These are phyloP conservation scores for Pinus tabuliformis DNA, from an alignment of 75 land plant genomes.

Conservation along the genomic window DNA sequence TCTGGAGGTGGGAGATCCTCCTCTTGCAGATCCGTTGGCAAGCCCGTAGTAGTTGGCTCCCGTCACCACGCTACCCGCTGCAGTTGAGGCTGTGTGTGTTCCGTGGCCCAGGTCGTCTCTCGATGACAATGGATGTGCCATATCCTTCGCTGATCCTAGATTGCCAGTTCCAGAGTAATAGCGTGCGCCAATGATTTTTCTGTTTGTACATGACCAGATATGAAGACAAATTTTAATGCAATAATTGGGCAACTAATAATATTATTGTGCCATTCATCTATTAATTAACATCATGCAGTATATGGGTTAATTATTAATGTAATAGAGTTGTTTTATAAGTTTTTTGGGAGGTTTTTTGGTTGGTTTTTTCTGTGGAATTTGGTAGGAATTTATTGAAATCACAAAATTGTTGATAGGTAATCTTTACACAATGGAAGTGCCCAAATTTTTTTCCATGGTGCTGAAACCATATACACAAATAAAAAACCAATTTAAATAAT, in stretches of 20 bases:
- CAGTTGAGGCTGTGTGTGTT: constrained; percentile 74
- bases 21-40: constrained; percentile 65
- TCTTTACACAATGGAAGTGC: too few relatives aligned
- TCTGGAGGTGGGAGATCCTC: constrained; percentile 70
- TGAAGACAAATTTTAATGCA: background rate
- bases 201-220: constrained; percentile 9
- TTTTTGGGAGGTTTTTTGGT: too few relatives aligned
- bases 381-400: too few relatives aligned
- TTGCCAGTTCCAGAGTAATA: constrained; percentile 18
- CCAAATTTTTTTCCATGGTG: too few relatives aligned
- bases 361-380: too few relatives aligned
- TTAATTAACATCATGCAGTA: too few relatives aligned
- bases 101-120: constrained; percentile 65
- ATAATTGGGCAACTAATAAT: background rate
- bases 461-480: too few relatives aligned
- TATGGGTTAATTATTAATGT: too few relatives aligned
- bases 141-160: background rate
- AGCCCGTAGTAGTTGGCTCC: constrained; percentile 59
- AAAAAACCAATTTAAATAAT: too few relatives aligned
- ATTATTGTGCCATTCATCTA: too few relatives aligned
- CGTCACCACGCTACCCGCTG: constrained; percentile 37
- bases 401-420: too few relatives aligned
- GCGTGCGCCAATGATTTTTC: constrained; percentile 75
- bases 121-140: constrained; percentile 9
- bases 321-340: too few relatives aligned